Evolutionary conservation across 2,329 filamentous ascomycete species (phyloP).

Genomic region (Berkeleyomyces rouxiae): DNA sequence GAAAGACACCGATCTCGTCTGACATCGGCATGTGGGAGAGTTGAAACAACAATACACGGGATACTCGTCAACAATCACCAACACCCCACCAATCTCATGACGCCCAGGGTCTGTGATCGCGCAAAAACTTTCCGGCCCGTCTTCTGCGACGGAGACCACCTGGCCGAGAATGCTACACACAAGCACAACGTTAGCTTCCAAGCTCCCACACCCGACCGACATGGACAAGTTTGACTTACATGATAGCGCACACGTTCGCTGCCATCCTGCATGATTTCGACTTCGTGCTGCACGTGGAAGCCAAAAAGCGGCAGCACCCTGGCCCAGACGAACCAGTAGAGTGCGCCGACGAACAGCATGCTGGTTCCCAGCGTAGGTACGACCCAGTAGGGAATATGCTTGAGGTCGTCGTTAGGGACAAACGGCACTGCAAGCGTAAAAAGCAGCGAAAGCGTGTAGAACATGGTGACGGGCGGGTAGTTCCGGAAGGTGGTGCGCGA

Average conservation of each 20-base stretch:
- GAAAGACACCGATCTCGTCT: background rate
- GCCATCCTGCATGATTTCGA: conserved; percentile 5
- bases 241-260: conserved; percentile 10
- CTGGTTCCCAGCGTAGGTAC: conserved; percentile 38
- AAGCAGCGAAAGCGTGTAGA: conserved; percentile 34
- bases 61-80: background rate
- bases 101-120: background rate
- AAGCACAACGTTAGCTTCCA: background rate
- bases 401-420: conserved; percentile 32
- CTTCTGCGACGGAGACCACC: background rate
- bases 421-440: conserved; percentile 38
- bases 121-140: background rate
- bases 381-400: conserved; percentile 38
- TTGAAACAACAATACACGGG: background rate
- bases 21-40: background rate
- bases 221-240: background rate
- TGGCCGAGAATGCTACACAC: conserved; percentile 6
- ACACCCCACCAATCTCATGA: background rate
- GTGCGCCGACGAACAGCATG: conserved; percentile 31
- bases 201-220: background rate
- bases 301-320: conserved; percentile 26
- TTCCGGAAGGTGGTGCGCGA: conserved; percentile 31
- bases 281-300: conserved; percentile 7
- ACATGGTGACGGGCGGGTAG: conserved; percentile 27
- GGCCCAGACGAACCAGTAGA: conserved; percentile 39